Base-by-base conservation (phyloP, 768 basidiomycete genomes). In the Leccinum uliginosum region DNA sequence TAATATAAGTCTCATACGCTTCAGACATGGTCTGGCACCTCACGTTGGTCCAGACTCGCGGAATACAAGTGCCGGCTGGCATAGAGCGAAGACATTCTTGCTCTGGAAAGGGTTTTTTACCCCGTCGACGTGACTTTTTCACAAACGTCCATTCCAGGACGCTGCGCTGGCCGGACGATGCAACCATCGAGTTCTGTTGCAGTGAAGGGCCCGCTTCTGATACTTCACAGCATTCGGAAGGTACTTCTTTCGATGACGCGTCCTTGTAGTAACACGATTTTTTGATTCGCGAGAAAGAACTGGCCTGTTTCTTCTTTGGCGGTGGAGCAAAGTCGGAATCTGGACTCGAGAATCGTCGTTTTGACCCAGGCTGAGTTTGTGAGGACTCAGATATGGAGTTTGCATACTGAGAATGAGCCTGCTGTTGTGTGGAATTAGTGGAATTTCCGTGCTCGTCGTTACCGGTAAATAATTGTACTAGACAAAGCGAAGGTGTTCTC, bases 41-140 rank as follows among this genome's bases (percentile, higher is more conserved):
- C 50, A 71, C 70, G 8, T 59, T 64, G 10, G 67, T 61, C 71
- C 70, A 71, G n/a, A 66, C 62, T 35, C 71, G 59, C 17, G 70
- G 70, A 30, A 27, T 29, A n/a, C 12, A 40, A 35, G 52, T 27
- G 38, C 53, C 47, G 0, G 60, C 38, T 35, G 44, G 46, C 4
- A 26, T 17, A 12, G 45, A 3, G 12, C 15, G 29, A 7, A 6
- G 5, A 17, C 11, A 5, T 4, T 53, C 53, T 17, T 17, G 32
- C n/a, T 15, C 48, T 34, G 0, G 24, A 9, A 24, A 14, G 0
- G 23, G 21, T 3, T 19, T 26, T 43, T 35, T 43, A 24, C 24
- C 50, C 24, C 50, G 51, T 2, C 32, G n/a, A 38, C 24, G 38
- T 12, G 47, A 26, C 12, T 49, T 50, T 29, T 52, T 53, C 32